A percentile compares a stretch with the other conserved stretches of the same genome.
These are phyloP conservation scores for Helminthosporium solani DNA, from an alignment of 2,329 filamentous ascomycete genomes.

Conservation along the genomic window DNA sequence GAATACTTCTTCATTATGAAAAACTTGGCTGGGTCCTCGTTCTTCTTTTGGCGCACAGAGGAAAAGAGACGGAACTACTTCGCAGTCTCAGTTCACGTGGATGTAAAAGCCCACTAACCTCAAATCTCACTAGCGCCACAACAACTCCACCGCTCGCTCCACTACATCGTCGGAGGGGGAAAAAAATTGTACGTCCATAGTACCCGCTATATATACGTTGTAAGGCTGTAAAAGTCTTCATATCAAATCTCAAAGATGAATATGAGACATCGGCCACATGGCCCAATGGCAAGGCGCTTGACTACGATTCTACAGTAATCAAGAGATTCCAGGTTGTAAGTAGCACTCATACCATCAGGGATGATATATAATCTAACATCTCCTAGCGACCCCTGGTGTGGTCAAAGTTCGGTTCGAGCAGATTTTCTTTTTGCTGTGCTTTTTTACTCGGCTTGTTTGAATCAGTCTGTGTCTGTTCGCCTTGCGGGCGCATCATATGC, in stretches of 20 bases:
- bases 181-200: not conserved
- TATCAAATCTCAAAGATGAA: not conserved
- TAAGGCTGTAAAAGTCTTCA: too few relatives aligned
- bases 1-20: too few relatives aligned
- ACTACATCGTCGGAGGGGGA: not conserved
- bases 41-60: too few relatives aligned
- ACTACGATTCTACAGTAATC: conserved; percentile 50
- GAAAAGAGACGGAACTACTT: too few relatives aligned
- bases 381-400: conserved; percentile 1
- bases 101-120: too few relatives aligned
- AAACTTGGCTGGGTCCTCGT: too few relatives aligned
- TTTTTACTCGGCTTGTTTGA: not conserved
- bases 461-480: too few relatives aligned
- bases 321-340: conserved; percentile 32
- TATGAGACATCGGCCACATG: conserved; percentile 35
- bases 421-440: not conserved
- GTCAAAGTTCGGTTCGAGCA: not conserved
- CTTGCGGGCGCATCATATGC: too few relatives aligned
- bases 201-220: too few relatives aligned
- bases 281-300: conserved; percentile 61
- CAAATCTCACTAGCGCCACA: not conserved
- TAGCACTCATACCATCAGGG: too few relatives aligned
- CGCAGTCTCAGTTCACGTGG: too few relatives aligned
- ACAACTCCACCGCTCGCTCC: not conserved
- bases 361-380: too few relatives aligned